phyloP scores from a whole-genome alignment of 192 early-diverging fungal species.

The Entomortierella beljakovae region DNA sequence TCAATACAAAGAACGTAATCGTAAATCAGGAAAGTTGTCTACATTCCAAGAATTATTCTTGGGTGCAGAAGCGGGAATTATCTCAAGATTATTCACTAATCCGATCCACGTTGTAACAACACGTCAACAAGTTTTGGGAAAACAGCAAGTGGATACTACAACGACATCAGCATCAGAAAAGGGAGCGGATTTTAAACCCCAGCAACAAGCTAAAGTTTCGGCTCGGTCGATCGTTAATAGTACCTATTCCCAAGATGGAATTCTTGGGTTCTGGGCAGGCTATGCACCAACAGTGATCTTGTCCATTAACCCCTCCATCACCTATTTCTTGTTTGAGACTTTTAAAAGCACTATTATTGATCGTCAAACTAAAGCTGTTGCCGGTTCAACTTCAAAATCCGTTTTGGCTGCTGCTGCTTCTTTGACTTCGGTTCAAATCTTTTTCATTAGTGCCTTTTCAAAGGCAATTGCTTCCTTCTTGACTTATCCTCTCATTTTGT shows the following conservation, averaged over 20 bases:
- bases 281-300: conserved; percentile 61
- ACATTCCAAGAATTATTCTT: conserved; percentile 61
- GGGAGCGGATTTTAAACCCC: background rate
- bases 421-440: conserved; percentile 55
- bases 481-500: conserved; percentile 64
- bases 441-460: conserved; percentile 60
- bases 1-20: conserved; percentile 57
- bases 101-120: conserved; percentile 64
- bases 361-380: conserved; percentile 12
- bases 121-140: conserved; percentile 57
- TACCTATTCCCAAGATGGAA: conserved; percentile 56
- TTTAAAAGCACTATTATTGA: conserved; percentile 43
- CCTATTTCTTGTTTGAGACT: conserved; percentile 64
- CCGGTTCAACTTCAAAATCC: conserved; percentile 14
- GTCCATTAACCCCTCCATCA: conserved; percentile 63
- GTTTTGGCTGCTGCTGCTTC: conserved; percentile 25
- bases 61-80: conserved; percentile 62
- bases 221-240: conserved; percentile 48
- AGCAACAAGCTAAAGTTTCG: conserved; percentile 21
- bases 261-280: conserved; percentile 60
- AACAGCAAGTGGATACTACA: no score
- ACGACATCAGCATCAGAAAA: background rate
- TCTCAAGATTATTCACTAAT: conserved; percentile 61
- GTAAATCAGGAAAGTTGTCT: conserved; percentile 52
- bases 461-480: conserved; percentile 62